These are phyloP conservation scores for Corchorus capsularis DNA, from an alignment of 345 rosid species.

Conservation along the genomic window DNA sequence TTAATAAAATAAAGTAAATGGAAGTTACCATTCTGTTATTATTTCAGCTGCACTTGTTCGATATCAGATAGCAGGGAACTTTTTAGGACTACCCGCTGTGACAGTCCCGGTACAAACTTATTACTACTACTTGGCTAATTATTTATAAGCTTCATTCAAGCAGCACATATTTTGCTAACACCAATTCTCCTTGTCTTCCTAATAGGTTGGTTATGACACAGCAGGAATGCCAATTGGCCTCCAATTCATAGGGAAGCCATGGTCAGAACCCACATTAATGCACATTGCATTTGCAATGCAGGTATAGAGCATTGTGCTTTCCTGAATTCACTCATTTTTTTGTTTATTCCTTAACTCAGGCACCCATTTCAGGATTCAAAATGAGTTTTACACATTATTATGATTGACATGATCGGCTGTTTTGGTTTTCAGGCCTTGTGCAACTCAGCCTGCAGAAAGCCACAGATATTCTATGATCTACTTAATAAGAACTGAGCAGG, in stretches of 20 bases:
- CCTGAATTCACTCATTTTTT: background rate
- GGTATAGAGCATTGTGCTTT: conserved; percentile 30
- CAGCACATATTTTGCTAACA: background rate
- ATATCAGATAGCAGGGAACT: conserved; percentile 75
- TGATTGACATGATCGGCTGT: too few species aligned
- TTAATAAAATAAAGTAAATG: background rate
- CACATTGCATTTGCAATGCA: conserved; percentile 64
- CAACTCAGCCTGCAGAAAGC: conserved; percentile 42
- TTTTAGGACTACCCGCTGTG: conserved; percentile 73
- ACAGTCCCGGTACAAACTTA: conserved; percentile 52
- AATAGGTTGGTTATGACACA: conserved; percentile 69
- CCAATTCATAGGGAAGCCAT: conserved; percentile 75
- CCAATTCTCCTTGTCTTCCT: background rate
- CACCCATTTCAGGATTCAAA: too few species aligned
- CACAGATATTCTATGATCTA: conserved; percentile 55
- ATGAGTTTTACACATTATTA: background rate
- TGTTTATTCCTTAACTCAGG: background rate
- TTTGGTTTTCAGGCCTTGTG: conserved; percentile 42
- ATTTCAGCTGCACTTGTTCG: conserved; percentile 71
- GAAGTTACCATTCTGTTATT: conserved; percentile 18
- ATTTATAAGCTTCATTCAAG: background rate
- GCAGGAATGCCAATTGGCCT: conserved; percentile 69
- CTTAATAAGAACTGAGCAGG: conserved; percentile 26
- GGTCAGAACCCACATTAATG: conserved; percentile 70
- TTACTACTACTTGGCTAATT: background rate